Conservation (phyloP, 306 rosid genomes). For the Casuarina cunninghamiana region DNA sequence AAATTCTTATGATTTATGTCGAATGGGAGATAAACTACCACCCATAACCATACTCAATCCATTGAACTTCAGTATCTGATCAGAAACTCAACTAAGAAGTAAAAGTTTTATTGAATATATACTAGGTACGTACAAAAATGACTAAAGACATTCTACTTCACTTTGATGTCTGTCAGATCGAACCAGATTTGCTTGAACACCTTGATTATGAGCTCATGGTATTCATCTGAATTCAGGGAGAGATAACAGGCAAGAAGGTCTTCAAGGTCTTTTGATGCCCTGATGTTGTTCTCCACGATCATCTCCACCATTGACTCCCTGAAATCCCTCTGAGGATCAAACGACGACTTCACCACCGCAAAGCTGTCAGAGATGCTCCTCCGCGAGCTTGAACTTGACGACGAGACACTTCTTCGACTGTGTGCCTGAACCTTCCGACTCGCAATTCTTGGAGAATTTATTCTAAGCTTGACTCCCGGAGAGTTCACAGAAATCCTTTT, state of each 20-base stretch:
- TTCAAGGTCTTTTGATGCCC: slow-evolving; percentile 79
- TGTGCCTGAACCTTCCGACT: slow-evolving; percentile 33
- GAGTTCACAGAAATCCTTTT: slow-evolving; percentile 53
- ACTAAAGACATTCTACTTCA: slow-evolving; percentile 10
- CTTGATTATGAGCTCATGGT: slow-evolving; percentile 83
- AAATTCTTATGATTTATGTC: not conserved
- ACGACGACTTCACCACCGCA: slow-evolving; percentile 81
- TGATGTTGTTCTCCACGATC: slow-evolving; percentile 86
- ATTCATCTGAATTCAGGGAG: slow-evolving; percentile 82
- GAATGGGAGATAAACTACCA: not conserved
- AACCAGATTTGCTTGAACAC: slow-evolving; percentile 98
- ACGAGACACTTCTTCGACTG: slow-evolving; percentile 45
- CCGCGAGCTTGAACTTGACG: slow-evolving; percentile 26
- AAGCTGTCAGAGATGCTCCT: slow-evolving; percentile 64
- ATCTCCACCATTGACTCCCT: slow-evolving; percentile 97
- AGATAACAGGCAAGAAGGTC: slow-evolving; percentile 98
- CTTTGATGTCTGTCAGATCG: slow-evolving; percentile 58
- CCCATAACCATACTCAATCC: not conserved
- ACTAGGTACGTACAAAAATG: not conserved
- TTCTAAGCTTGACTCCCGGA: slow-evolving; percentile 60
- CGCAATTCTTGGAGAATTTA: slow-evolving; percentile 59
- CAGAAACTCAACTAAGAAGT: not conserved
- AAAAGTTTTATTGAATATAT: slow-evolving; percentile 10
- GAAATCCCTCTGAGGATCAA: slow-evolving; percentile 83
- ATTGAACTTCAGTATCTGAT: not conserved